phyloP scores from a whole-genome alignment of 371 early-diverging fungal species.

The Quaeritorhiza haematococci region DNA sequence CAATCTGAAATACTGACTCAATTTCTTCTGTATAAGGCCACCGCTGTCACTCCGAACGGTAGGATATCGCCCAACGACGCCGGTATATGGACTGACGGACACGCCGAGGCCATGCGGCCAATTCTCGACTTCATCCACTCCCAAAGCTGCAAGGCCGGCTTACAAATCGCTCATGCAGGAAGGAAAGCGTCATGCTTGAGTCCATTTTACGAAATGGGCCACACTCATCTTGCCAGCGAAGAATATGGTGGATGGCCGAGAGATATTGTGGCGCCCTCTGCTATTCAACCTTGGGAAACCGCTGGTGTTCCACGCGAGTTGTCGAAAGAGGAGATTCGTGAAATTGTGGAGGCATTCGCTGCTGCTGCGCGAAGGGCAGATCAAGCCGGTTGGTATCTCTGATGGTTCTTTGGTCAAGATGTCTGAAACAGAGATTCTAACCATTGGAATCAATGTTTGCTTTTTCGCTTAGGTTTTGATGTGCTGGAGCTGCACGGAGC shows the following conservation, averaged over 20 bases:
- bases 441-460: too few relatives aligned
- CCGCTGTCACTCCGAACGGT: conserved; percentile 68
- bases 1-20: conserved; percentile 2
- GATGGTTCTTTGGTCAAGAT: too few relatives aligned
- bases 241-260: conserved; percentile 74
- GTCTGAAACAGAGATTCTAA: too few relatives aligned
- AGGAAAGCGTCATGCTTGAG: conserved; percentile 61
- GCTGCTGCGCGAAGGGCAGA: conserved; percentile 67
- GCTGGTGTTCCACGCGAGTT: conserved; percentile 54
- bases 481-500: conserved; percentile 15
- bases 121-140: conserved; percentile 63
- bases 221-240: conserved; percentile 19
- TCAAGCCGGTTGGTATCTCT: conserved; percentile 37
- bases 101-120: conserved; percentile 53
- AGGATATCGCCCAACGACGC: conserved; percentile 71
- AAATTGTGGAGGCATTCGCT: conserved; percentile 55
- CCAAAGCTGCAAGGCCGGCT: conserved; percentile 52
- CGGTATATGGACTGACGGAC: conserved; percentile 77
- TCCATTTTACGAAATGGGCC: conserved; percentile 38
- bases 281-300: conserved; percentile 44
- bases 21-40: conserved; percentile 40
- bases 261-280: conserved; percentile 67
- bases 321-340: conserved; percentile 57
- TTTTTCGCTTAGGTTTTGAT: too few relatives aligned
- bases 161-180: conserved; percentile 82